Evolutionary conservation across 2,329 filamentous ascomycete genomes (phyloP).

Genomic region (Phialocephala sp.): DNA sequence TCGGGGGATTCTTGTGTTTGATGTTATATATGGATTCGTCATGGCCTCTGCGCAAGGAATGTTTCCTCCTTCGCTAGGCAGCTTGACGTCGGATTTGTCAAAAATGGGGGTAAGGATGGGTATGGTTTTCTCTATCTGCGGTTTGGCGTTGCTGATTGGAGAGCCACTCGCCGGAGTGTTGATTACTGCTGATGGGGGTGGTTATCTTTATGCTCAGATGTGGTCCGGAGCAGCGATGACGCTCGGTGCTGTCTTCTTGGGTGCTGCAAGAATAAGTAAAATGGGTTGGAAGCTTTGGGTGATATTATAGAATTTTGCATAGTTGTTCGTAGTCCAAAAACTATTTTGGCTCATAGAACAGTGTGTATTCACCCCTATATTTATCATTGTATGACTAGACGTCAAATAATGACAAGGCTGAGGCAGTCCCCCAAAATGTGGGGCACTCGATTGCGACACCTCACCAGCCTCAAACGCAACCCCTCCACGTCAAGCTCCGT

Average conservation of each 20-base stretch:
- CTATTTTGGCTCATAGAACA: no score
- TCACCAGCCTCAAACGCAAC: conserved; percentile 9
- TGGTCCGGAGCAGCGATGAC: conserved; percentile 29
- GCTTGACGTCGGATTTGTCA: conserved; percentile 55
- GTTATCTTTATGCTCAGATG: conserved; percentile 34
- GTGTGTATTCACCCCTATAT: no score
- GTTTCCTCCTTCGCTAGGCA: conserved; percentile 55
- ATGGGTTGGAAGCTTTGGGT: conserved; percentile 24
- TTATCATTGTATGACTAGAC: not conserved
- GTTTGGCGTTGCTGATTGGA: conserved; percentile 42
- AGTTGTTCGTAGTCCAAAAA: not conserved
- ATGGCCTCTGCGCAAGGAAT: conserved; percentile 55
- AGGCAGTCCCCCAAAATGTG: not conserved
- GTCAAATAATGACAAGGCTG: not conserved
- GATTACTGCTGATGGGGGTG: conserved; percentile 29
- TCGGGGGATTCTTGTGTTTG: conserved; percentile 53
- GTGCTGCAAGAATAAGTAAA: conserved; percentile 23
- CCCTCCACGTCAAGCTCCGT: conserved; percentile 13
- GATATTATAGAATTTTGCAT: conserved; percentile 13
- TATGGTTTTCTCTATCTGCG: conserved; percentile 62
- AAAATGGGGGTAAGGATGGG: conserved; percentile 62
- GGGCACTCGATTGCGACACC: conserved; percentile 6
- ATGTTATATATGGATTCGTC: conserved; percentile 55
- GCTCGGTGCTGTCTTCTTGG: conserved; percentile 42
- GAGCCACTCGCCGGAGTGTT: conserved; percentile 39